Percentiles rank a stretch among this genome's conserved stretches.
These are phyloP conservation scores for Trametes pubescens DNA, from an alignment of 1,284 basidiomycete species.

Conservation along the genomic window DNA sequence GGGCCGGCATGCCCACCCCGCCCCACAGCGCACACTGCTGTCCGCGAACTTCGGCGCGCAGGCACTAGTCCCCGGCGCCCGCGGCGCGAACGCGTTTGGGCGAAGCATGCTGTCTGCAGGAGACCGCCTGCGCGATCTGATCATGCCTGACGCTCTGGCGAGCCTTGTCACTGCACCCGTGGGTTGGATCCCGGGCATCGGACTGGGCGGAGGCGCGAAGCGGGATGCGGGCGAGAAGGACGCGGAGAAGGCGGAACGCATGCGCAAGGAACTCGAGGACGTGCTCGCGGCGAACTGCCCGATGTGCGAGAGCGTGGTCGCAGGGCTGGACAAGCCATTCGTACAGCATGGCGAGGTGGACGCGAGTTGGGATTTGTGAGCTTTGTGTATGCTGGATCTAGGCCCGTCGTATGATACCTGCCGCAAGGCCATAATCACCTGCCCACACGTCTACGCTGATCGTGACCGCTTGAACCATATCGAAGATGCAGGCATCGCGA, in stretches of 20 bases:
- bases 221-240: slow-evolving; percentile 59
- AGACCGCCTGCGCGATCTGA: slow-evolving; percentile 88
- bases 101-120: slow-evolving; percentile 89
- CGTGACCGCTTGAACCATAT: too few relatives aligned
- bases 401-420: not conserved
- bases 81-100: slow-evolving; percentile 69
- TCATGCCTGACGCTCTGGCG: slow-evolving; percentile 91
- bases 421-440: not conserved
- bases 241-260: slow-evolving; percentile 67
- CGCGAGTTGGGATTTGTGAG: slow-evolving; percentile 81
- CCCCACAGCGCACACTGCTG: slow-evolving; percentile 69
- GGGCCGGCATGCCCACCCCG: slow-evolving; percentile 49
- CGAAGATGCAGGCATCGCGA: too few relatives aligned
- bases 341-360: slow-evolving; percentile 83
- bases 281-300: slow-evolving; percentile 89
- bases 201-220: slow-evolving; percentile 47
- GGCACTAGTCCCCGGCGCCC: slow-evolving; percentile 56
- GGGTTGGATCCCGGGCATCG: slow-evolving; percentile 73
- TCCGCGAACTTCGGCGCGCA: slow-evolving; percentile 74
- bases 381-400: not conserved
- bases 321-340: slow-evolving; percentile 87
- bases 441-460: too few relatives aligned
- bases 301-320: slow-evolving; percentile 88
- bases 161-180: slow-evolving; percentile 69
- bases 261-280: slow-evolving; percentile 86